Evolutionary conservation across 768 basidiomycete species (phyloP), one percentile per base, ranked within the genome.

Genomic region (Russula olivacea): DNA sequence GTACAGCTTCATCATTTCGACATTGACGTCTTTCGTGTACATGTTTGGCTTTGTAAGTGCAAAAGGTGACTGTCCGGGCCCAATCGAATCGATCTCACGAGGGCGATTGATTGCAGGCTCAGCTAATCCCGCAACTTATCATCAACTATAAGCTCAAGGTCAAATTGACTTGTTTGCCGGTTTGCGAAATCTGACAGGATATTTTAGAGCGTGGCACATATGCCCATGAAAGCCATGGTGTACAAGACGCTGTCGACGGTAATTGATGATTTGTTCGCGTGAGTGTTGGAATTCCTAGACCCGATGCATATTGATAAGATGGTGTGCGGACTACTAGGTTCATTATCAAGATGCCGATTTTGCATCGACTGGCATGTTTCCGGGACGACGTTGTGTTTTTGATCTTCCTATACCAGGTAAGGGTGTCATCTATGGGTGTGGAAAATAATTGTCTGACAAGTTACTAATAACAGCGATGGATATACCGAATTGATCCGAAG

Each of bases 181-280:
- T 58, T 58, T 55, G 40, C 51, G 53, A 12, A 38, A 34, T 25
- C 52, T 68, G 43, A 61, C 49, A 1, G 19, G 17, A 51, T 15
- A 58, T 53, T 52, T 30, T 76, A 94, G 89, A 93, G 89, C 73
- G 94, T 97, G 40, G 89, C 96, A 50, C 96, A 98, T 73, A 93
- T 98, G 88, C 95, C 95, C 21, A 95, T 97, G 88, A 97, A 95
- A 74, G 90, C 95, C 4, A 93, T 98, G 91, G 87, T 94, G 68
- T 96, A 93, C 80, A 97, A 96, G 77, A 86, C 90, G 1, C 79
- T 96, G 62, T 89, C 91, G 50, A 91, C 88, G 1, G 89, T 91
- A 53, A 89, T 95, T 50, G 95, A 96, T 76, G 93, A 98, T 74
- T 83, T 96, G 69, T 92, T 93, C 72, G 87, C 88, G 89, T 93